These are phyloP conservation scores for Penicillium sp. DNA, from an alignment of 2,329 filamentous ascomycete species.

Conservation along the genomic window DNA sequence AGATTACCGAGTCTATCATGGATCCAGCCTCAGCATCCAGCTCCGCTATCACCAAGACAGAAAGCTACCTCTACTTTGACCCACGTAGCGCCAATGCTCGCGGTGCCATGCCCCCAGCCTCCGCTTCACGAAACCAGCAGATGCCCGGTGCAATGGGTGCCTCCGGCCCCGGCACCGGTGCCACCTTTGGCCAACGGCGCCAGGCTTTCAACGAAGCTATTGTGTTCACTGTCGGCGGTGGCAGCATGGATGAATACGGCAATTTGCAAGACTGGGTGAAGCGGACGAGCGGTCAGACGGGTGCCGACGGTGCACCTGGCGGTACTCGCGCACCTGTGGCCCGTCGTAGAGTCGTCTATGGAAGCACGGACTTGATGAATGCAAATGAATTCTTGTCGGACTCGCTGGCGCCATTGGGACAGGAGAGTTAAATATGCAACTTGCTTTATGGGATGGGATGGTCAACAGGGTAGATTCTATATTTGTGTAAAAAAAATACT, in stretches of 20 bases:
- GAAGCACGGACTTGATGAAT: constrained; percentile 75
- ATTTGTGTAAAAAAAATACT: constrained; percentile 23
- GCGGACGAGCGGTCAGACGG: constrained; percentile 62
- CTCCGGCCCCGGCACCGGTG: constrained; percentile 65
- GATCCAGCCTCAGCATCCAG: constrained; percentile 87
- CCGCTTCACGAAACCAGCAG: constrained; percentile 47
- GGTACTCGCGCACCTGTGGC: constrained; percentile 29
- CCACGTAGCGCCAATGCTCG: constrained; percentile 89
- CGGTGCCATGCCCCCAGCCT: constrained; percentile 83
- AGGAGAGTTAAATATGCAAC: constrained; percentile 46
- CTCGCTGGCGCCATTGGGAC: constrained; percentile 58
- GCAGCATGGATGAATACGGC: constrained; percentile 98
- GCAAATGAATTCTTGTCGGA: constrained; percentile 61
- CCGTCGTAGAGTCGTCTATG: constrained; percentile 85
- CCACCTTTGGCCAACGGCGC: constrained; percentile 85
- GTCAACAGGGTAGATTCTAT: constrained; percentile 5
- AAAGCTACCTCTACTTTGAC: constrained; percentile 96
- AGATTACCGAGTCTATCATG: constrained; percentile 98
- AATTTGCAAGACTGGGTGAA: constrained; percentile 96
- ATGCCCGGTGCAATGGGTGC: constrained; percentile 46
- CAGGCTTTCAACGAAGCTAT: constrained; percentile 89
- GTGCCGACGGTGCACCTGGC: constrained; percentile 47
- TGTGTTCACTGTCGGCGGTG: constrained; percentile 92
- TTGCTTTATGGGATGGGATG: background rate
- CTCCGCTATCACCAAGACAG: constrained; percentile 91